Evolutionary conservation across 805 yeast species (phyloP).

Genomic region (Candida vartiovaarae): DNA sequence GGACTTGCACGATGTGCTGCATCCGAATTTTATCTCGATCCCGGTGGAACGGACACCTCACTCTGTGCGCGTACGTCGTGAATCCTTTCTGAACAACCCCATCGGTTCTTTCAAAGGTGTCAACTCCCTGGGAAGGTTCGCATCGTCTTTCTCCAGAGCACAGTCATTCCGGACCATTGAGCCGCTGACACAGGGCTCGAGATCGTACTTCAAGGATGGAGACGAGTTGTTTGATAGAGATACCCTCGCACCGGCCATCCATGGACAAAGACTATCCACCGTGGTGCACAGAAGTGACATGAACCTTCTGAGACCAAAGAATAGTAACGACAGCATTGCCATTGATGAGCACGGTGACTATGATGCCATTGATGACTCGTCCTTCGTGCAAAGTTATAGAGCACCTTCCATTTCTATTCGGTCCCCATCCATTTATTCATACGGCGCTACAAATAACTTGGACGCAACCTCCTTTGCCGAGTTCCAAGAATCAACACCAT

Average conservation of each 20-base stretch:
- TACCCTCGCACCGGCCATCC: slow-evolving; percentile 54
- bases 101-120: slow-evolving; percentile 56
- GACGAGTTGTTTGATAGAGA: slow-evolving; percentile 67
- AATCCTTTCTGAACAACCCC: slow-evolving; percentile 36
- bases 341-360: slow-evolving; percentile 26
- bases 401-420: slow-evolving; percentile 12
- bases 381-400: slow-evolving; percentile 26
- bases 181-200: slow-evolving; percentile 29
- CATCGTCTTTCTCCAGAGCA: slow-evolving; percentile 73
- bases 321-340: slow-evolving; percentile 15
- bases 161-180: slow-evolving; percentile 61
- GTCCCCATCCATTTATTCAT: slow-evolving; percentile 17
- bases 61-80: slow-evolving; percentile 25
- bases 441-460: slow-evolving; percentile 26
- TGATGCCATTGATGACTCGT: slow-evolving; percentile 32
- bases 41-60: slow-evolving; percentile 14
- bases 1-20: background rate
- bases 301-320: slow-evolving; percentile 19
- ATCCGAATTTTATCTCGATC: slow-evolving; percentile 9
- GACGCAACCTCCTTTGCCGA: slow-evolving; percentile 37
- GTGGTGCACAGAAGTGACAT: slow-evolving; percentile 35
- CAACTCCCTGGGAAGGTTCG: slow-evolving; percentile 71
- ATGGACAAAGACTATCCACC: slow-evolving; percentile 59
- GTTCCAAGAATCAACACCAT: slow-evolving; percentile 40
- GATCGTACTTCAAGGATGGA: slow-evolving; percentile 57